Conservation (phyloP, 2,329 filamentous ascomycete genomes). For the Fusarium sp. region DNA sequence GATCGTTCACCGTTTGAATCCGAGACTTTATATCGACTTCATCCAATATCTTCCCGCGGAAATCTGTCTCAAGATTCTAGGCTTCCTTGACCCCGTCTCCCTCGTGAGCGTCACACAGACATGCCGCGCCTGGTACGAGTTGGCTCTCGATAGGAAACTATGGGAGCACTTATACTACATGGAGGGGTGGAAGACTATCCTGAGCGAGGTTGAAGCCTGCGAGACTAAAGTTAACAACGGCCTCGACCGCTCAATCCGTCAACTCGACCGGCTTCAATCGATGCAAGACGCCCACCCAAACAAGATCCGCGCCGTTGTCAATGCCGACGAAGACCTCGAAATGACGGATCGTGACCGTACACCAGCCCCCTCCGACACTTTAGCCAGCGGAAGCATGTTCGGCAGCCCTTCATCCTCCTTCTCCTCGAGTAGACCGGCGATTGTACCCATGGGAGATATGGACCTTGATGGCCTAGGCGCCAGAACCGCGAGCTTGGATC, state of each 20-base stretch:
- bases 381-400: constrained; percentile 51
- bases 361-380: constrained; percentile 43
- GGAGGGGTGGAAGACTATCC: constrained; percentile 87
- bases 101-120: constrained; percentile 83
- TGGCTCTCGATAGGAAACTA: constrained; percentile 84
- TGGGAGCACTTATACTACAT: constrained; percentile 87
- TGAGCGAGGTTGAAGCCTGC: constrained; percentile 73
- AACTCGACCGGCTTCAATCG: constrained; percentile 59
- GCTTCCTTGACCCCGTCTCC: constrained; percentile 84
- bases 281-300: constrained; percentile 63
- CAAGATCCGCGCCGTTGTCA: constrained; percentile 68
- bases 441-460: constrained; percentile 49
- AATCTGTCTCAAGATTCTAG: constrained; percentile 89
- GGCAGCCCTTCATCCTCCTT: constrained; percentile 53
- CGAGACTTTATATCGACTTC: constrained; percentile 93
- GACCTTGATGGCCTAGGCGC: constrained; percentile 48
- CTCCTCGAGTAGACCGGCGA: constrained; percentile 46
- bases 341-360: constrained; percentile 58
- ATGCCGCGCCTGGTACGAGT: constrained; percentile 83
- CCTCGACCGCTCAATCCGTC: constrained; percentile 54
- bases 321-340: constrained; percentile 63
- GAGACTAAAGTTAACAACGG: constrained; percentile 71
- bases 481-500: constrained; percentile 51
- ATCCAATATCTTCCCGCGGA: constrained; percentile 87
- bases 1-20: constrained; percentile 83